phyloP scores from a whole-genome alignment of 2,329 filamentous ascomycete species.

The Phyllosticta citriasiana region DNA sequence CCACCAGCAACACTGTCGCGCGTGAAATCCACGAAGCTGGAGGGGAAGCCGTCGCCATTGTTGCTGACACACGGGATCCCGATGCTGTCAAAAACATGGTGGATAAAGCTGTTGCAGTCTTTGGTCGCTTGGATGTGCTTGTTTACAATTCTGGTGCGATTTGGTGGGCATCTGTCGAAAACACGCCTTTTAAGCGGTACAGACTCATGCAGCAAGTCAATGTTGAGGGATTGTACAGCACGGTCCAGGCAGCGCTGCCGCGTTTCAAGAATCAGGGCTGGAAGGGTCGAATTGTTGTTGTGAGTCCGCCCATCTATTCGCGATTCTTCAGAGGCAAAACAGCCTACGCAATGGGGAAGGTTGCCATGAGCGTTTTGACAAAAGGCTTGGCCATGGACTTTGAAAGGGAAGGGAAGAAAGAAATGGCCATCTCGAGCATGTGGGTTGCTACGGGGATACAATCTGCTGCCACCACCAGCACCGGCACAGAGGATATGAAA shows the following conservation, averaged over 20 bases:
- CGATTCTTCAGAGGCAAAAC: constrained; percentile 81
- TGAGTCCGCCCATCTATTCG: constrained; percentile 76
- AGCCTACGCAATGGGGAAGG: constrained; percentile 68
- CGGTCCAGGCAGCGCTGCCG: constrained; percentile 58
- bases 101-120: constrained; percentile 44
- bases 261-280: constrained; percentile 46
- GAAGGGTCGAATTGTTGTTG: constrained; percentile 61
- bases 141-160: constrained; percentile 81
- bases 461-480: constrained; percentile 58
- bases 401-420: constrained; percentile 49
- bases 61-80: constrained; percentile 60
- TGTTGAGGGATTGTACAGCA: constrained; percentile 62
- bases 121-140: constrained; percentile 60
- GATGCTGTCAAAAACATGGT: constrained; percentile 53
- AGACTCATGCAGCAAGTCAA: constrained; percentile 44
- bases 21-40: constrained; percentile 60
- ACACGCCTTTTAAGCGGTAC: constrained; percentile 67
- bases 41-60: constrained; percentile 53
- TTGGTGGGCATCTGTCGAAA: constrained; percentile 68
- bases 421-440: constrained; percentile 70
- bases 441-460: constrained; percentile 76
- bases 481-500: constrained; percentile 32
- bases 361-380: constrained; percentile 72
- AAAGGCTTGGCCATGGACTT: constrained; percentile 80
- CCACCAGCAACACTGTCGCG: constrained; percentile 71